These are phyloP conservation scores for Phytophthora citricola DNA, from an alignment of 352 stramenopile genomes.

Conservation along the genomic window DNA sequence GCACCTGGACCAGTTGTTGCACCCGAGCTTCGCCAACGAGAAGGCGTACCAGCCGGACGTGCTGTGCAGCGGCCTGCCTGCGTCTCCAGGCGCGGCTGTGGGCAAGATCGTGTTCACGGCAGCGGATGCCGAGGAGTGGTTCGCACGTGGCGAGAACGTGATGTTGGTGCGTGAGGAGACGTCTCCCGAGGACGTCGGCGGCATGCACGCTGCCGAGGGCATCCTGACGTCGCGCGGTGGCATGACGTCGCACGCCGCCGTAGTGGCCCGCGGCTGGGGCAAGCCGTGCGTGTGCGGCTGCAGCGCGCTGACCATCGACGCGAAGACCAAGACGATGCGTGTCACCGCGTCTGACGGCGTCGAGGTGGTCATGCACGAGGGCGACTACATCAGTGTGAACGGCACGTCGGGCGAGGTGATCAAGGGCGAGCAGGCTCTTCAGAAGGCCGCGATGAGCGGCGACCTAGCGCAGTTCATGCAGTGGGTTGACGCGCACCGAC, in stretches of 20 bases:
- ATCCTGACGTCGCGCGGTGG: constrained; percentile 37
- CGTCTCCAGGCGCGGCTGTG: constrained; percentile 27
- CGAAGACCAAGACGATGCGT: constrained; percentile 28
- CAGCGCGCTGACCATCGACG: constrained; percentile 30
- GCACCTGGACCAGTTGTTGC: constrained; percentile 32
- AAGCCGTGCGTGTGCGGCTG: constrained; percentile 34
- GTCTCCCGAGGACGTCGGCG: constrained; percentile 30
- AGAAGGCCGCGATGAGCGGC: constrained; percentile 28
- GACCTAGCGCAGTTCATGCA: constrained; percentile 33
- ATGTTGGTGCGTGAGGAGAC: constrained; percentile 33
- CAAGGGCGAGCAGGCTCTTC: constrained; percentile 27
- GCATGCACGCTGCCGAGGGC: constrained; percentile 32
- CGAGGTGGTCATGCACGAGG: constrained; percentile 25
- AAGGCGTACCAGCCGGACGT: constrained; percentile 34
- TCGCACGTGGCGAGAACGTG: constrained; percentile 30
- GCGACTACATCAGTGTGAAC: constrained; percentile 34
- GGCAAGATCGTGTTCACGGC: constrained; percentile 38
- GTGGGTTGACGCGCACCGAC: constrained; percentile 36
- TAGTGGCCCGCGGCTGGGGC: constrained; percentile 31
- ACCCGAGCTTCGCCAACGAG: constrained; percentile 32
- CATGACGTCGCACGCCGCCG: constrained; percentile 30
- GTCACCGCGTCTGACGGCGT: constrained; percentile 6
- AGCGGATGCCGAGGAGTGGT: constrained; percentile 26
- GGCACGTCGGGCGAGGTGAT: constrained; percentile 34
- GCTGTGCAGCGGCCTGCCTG: constrained; percentile 26